phyloP scores from a whole-genome alignment of 2,329 filamentous ascomycete species.

The Xylariaceae sp. region DNA sequence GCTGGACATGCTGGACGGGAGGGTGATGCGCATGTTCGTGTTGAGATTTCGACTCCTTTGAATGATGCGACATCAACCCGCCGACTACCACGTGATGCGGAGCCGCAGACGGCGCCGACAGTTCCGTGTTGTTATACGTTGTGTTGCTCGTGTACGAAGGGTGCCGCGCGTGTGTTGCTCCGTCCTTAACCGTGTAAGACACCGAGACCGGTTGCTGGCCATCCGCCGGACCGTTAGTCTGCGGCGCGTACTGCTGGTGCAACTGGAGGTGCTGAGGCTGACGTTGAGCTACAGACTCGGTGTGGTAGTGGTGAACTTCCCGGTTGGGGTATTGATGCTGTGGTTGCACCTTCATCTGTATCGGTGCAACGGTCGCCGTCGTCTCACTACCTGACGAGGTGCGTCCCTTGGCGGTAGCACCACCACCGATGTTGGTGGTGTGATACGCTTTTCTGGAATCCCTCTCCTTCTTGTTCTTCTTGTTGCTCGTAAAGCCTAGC shows the following conservation, averaged over 20 bases:
- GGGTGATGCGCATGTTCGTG: slow-evolving; percentile 4
- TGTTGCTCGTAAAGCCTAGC: slow-evolving; percentile 19
- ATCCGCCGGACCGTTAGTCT: not conserved
- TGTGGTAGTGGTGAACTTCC: slow-evolving; percentile 12
- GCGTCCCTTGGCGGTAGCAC: slow-evolving; percentile 3
- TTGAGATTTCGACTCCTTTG: slow-evolving; percentile 4
- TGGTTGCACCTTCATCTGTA: slow-evolving; percentile 1
- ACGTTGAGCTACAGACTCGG: not conserved
- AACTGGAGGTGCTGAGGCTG: slow-evolving; percentile 2
- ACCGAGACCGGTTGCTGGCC: slow-evolving; percentile 12
- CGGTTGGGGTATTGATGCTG: slow-evolving; percentile 15
- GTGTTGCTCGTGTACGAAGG: slow-evolving; percentile 6
- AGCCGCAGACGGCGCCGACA: slow-evolving; percentile 15
- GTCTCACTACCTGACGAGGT: slow-evolving; percentile 13
- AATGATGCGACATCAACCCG: slow-evolving; percentile 1
- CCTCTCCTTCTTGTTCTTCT: slow-evolving; percentile 18
- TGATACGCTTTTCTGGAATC: slow-evolving; percentile 13
- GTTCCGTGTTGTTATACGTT: not conserved
- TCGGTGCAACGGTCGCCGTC: not conserved
- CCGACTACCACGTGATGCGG: not conserved
- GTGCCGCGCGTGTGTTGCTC: slow-evolving; percentile 4
- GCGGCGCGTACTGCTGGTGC: not conserved
- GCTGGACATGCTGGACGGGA: not conserved
- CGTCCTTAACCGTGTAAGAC: slow-evolving; percentile 14
- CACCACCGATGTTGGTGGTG: slow-evolving; percentile 5